A percentile compares a stretch with the other conserved stretches of the same genome.
Evolutionary conservation across 2,329 filamentous ascomycete genomes (phyloP).

Genomic region (Aspergillus latus): DNA sequence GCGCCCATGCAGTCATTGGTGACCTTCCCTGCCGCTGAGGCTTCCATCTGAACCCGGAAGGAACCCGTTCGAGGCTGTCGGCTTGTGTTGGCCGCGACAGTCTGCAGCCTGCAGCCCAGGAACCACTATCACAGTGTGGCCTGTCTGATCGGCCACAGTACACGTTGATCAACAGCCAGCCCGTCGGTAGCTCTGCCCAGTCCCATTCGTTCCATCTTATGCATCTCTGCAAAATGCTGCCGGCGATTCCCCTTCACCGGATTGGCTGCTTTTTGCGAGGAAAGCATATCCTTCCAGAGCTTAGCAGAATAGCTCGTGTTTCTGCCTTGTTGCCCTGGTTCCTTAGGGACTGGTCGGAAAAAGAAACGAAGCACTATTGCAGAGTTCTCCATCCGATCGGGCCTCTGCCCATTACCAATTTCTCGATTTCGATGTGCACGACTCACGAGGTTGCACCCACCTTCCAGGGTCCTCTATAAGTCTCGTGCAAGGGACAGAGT

Average conservation of each 20-base stretch:
- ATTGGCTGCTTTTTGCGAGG: constrained; percentile 1
- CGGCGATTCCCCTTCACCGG: background rate
- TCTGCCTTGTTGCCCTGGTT: background rate
- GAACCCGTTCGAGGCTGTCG: constrained; percentile 9
- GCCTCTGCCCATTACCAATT: background rate
- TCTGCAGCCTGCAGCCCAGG: constrained; percentile 16
- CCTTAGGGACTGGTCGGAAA: background rate
- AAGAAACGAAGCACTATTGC: background rate
- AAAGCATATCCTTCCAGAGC: constrained; percentile 5
- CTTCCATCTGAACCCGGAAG: constrained; percentile 1
- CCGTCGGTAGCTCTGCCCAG: background rate
- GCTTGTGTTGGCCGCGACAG: constrained; percentile 1
- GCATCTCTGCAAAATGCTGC: background rate
- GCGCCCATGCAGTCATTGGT: background rate
- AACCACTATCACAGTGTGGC: constrained; percentile 14
- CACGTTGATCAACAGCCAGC: background rate
- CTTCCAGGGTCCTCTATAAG: background rate
- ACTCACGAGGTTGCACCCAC: background rate
- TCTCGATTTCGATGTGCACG: constrained; percentile 2
- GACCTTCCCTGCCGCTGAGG: background rate
- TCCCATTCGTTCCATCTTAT: background rate
- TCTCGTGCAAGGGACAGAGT: background rate
- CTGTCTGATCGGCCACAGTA: background rate
- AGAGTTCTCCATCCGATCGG: constrained; percentile 1
- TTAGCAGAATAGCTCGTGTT: constrained; percentile 12